These are phyloP conservation scores for Torulaspora quercuum DNA, from an alignment of 805 yeast species.

Conservation along the genomic window DNA sequence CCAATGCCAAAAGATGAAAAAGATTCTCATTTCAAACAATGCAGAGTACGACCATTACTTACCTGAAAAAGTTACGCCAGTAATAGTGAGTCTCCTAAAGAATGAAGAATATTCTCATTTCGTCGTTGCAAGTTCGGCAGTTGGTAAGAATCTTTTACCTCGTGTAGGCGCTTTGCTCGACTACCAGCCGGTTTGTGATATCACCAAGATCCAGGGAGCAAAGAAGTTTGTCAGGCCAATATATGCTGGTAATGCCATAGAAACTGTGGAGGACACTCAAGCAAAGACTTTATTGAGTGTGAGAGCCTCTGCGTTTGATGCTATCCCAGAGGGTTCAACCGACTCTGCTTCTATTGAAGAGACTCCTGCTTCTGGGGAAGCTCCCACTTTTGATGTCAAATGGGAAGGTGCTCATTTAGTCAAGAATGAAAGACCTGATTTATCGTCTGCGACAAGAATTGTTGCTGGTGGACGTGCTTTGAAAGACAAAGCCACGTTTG, in stretches of 20 bases:
- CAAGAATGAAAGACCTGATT: slow-evolving; percentile 81
- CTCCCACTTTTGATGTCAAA: slow-evolving; percentile 39
- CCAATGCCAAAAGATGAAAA: slow-evolving; percentile 39
- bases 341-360: slow-evolving; percentile 47
- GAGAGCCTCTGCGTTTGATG: slow-evolving; percentile 77
- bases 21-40: slow-evolving; percentile 54
- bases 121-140: slow-evolving; percentile 76
- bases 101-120: slow-evolving; percentile 55
- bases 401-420: slow-evolving; percentile 76
- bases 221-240: slow-evolving; percentile 87
- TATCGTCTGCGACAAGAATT: slow-evolving; percentile 75
- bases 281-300: slow-evolving; percentile 65
- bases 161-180: slow-evolving; percentile 82
- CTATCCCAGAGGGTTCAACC: slow-evolving; percentile 39
- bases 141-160: slow-evolving; percentile 84
- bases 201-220: slow-evolving; percentile 60
- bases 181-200: slow-evolving; percentile 83
- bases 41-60: slow-evolving; percentile 61
- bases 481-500: slow-evolving; percentile 85
- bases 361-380: slow-evolving; percentile 39
- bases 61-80: slow-evolving; percentile 80
- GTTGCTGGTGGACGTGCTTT: slow-evolving; percentile 95
- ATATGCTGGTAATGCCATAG: slow-evolving; percentile 91
- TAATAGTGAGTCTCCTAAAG: slow-evolving; percentile 44
- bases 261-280: slow-evolving; percentile 74